Conservation (phyloP, 257 asterid genomes). For the Ophiorrhiza pumila region DNA sequence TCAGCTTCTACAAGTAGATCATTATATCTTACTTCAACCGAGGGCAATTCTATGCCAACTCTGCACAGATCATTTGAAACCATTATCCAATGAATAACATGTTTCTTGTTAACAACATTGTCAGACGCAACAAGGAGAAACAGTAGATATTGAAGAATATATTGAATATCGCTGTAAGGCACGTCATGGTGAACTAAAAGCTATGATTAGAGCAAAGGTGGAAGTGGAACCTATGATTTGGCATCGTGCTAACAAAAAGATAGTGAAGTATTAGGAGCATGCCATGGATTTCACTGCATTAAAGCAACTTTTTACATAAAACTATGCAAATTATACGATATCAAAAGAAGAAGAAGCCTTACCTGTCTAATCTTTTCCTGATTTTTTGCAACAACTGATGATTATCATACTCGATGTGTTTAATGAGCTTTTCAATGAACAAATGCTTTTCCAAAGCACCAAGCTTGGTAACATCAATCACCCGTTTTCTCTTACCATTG, state of each 20-base stretch:
- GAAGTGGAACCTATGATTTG: too few relatives aligned
- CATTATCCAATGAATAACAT: background rate
- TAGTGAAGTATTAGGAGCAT: background rate
- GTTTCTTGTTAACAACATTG: background rate
- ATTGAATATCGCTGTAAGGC: background rate
- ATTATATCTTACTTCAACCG: conserved; percentile 54
- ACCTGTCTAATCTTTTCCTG: conserved; percentile 46
- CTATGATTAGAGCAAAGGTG: too few relatives aligned
- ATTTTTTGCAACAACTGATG: conserved; percentile 40
- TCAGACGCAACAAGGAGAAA: background rate
- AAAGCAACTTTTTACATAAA: too few relatives aligned
- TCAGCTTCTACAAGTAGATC: conserved; percentile 54
- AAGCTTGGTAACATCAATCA: conserved; percentile 47
- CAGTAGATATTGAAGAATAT: background rate
- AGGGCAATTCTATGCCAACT: conserved; percentile 57
- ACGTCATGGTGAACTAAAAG: background rate
- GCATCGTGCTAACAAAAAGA: too few relatives aligned
- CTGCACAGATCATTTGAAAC: conserved; percentile 27
- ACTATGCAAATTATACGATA: too few relatives aligned
- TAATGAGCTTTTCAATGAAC: conserved; percentile 47
- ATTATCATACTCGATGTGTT: conserved; percentile 49
- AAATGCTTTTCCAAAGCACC: conserved; percentile 34
- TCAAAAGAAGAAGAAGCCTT: conserved; percentile 13
- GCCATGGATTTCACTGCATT: background rate
- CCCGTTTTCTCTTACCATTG: conserved; percentile 25